phyloP scores from a whole-genome alignment of 768 basidiomycete species.

The Boletus reticulatus region DNA sequence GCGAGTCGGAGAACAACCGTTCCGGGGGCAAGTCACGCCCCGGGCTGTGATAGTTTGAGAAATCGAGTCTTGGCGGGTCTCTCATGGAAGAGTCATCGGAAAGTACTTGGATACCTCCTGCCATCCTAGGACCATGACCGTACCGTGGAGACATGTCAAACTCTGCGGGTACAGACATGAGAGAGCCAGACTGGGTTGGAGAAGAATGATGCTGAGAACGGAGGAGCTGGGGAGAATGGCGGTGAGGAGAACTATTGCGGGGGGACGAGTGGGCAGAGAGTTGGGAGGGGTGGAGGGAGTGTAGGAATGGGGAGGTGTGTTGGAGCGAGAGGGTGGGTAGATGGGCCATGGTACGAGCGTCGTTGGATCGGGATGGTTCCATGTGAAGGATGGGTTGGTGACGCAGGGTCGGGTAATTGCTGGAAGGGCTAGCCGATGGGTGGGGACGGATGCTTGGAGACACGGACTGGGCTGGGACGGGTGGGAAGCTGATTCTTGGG shows the following conservation, averaged over 20 bases:
- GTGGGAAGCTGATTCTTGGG: conserved; percentile 4
- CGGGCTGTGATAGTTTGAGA: conserved; percentile 11
- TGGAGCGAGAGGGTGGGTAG: conserved; percentile 10
- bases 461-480: not conserved
- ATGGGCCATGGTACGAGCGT: not conserved
- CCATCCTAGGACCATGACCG: conserved; percentile 25
- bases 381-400: conserved; percentile 13
- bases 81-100: conserved; percentile 14
- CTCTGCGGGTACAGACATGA: not conserved
- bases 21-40: conserved; percentile 17
- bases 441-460: conserved; percentile 19
- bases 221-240: conserved; percentile 18
- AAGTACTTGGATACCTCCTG: conserved; percentile 25
- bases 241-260: conserved; percentile 17
- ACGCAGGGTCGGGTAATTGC: conserved; percentile 23
- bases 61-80: conserved; percentile 6
- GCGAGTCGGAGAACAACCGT: conserved; percentile 8
- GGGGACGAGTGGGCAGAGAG: conserved; percentile 7
- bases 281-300: conserved; percentile 1
- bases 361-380: conserved; percentile 7
- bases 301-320: conserved; percentile 14
- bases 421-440: conserved; percentile 21
- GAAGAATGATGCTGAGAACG: conserved; percentile 14
- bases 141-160: conserved; percentile 19
- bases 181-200: conserved; percentile 1